These are phyloP conservation scores for Keithomyces neogunnii DNA, from an alignment of 2,329 filamentous ascomycete species.

Conservation along the genomic window DNA sequence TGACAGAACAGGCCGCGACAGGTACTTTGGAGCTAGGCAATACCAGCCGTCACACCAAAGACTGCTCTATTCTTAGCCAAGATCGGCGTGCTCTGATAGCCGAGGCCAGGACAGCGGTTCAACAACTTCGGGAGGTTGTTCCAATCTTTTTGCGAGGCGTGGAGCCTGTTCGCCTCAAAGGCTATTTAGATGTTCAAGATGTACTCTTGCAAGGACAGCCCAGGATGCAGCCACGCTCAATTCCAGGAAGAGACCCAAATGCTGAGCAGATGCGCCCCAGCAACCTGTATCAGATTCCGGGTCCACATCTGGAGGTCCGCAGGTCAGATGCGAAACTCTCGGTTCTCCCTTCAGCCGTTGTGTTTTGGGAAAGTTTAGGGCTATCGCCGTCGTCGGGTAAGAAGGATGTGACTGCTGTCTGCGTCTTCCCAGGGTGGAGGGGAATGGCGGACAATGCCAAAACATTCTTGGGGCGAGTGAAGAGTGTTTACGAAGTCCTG, in stretches of 20 bases:
- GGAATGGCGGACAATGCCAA: constrained; percentile 53
- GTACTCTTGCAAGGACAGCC: constrained; percentile 44
- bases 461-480: constrained; percentile 59
- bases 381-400: constrained; percentile 60
- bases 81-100: constrained; percentile 33
- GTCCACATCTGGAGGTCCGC: constrained; percentile 65
- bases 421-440: constrained; percentile 59
- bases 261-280: constrained; percentile 40
- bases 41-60: constrained; percentile 12
- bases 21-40: constrained; percentile 33
- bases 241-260: constrained; percentile 31
- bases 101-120: constrained; percentile 38
- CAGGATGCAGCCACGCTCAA: constrained; percentile 41
- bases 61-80: constrained; percentile 19
- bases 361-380: constrained; percentile 76
- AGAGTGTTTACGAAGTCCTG: constrained; percentile 63
- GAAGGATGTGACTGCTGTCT: constrained; percentile 65
- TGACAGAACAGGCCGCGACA: constrained; percentile 61
- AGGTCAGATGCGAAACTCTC: constrained; percentile 63
- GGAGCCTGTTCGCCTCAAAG: constrained; percentile 32
- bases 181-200: constrained; percentile 49
- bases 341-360: constrained; percentile 63
- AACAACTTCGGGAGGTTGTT: constrained; percentile 35
- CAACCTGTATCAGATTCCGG: constrained; percentile 53
- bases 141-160: constrained; percentile 34